phyloP scores from a whole-genome alignment of 306 rosid genomes.

The Morella rubra region DNA sequence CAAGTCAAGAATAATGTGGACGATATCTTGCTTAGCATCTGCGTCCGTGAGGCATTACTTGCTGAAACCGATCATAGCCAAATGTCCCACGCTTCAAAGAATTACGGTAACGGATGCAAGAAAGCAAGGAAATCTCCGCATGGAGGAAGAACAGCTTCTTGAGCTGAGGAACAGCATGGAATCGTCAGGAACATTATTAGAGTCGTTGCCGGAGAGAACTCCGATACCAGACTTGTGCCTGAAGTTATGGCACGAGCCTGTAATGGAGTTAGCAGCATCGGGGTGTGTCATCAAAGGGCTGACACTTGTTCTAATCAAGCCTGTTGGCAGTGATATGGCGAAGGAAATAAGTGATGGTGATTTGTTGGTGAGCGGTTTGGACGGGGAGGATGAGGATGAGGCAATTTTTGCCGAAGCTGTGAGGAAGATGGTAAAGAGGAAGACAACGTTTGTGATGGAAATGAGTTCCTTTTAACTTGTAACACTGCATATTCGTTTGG shows the following conservation, averaged over 20 bases:
- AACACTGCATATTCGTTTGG: background rate
- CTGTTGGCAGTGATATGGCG: background rate
- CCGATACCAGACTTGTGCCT: slow-evolving; percentile 36
- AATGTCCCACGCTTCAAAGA: slow-evolving; percentile 26
- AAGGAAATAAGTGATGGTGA: slow-evolving; percentile 11
- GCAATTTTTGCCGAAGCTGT: slow-evolving; percentile 33
- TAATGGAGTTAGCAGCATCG: slow-evolving; percentile 26
- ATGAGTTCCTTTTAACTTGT: slow-evolving; percentile 32
- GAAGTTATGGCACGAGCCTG: slow-evolving; percentile 44
- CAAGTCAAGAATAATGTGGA: slow-evolving; percentile 29
- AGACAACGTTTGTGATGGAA: slow-evolving; percentile 29
- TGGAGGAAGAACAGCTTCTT: slow-evolving; percentile 31
- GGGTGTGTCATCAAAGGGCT: slow-evolving; percentile 42
- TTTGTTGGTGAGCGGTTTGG: slow-evolving; percentile 22
- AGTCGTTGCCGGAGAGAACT: slow-evolving; percentile 21
- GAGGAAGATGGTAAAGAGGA: slow-evolving; percentile 38
- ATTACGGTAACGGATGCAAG: slow-evolving; percentile 32
- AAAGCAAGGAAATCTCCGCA: slow-evolving; percentile 30
- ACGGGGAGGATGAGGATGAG: slow-evolving; percentile 28
- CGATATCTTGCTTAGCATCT: slow-evolving; percentile 36
- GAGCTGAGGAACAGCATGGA: slow-evolving; percentile 29
- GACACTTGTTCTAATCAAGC: slow-evolving; percentile 35
- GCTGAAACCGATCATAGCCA: slow-evolving; percentile 31
- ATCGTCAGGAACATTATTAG: background rate
- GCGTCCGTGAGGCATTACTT: slow-evolving; percentile 45